Conservation (phyloP, 371 early-diverging fungal genomes). For the Mortierella polycephala region DNA sequence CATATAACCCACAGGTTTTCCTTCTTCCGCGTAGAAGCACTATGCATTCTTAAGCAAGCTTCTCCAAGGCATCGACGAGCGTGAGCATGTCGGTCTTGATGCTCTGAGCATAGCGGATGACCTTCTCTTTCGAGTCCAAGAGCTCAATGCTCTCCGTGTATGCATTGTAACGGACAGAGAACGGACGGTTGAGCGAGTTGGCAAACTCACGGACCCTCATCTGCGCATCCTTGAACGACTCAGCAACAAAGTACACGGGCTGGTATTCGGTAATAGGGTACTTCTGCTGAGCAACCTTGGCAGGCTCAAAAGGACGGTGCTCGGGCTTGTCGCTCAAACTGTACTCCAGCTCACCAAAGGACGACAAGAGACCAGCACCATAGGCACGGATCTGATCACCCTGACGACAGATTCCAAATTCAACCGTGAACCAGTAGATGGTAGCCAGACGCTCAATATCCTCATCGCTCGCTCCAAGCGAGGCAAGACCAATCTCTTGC, state of each 20-base stretch:
- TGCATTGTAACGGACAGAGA: constrained; percentile 92
- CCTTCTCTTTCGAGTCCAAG: constrained; percentile 84
- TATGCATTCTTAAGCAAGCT: constrained; percentile 31
- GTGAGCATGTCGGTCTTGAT: constrained; percentile 81
- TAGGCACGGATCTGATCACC: constrained; percentile 85
- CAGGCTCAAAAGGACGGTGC: constrained; percentile 85
- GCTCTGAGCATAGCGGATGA: constrained; percentile 78
- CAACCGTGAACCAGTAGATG: constrained; percentile 95
- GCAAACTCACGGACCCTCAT: constrained; percentile 92
- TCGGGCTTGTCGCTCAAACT: constrained; percentile 85
- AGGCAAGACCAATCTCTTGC: constrained; percentile 96
- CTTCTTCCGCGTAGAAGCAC: too few relatives aligned
- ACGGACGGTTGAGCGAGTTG: constrained; percentile 80
- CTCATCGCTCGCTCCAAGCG: constrained; percentile 92
- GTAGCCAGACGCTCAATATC: constrained; percentile 92
- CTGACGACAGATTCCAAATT: constrained; percentile 94
- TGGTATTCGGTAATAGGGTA: constrained; percentile 97
- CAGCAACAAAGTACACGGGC: constrained; percentile 95
- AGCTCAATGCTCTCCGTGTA: constrained; percentile 92
- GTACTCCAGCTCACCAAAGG: constrained; percentile 96
- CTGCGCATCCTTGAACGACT: constrained; percentile 93
- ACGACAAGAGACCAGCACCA: constrained; percentile 95
- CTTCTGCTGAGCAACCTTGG: constrained; percentile 79
- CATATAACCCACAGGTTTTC: too few relatives aligned
- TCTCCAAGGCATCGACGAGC: constrained; percentile 75